phyloP scores from a whole-genome alignment of 73 alveolate genomes.

The Uronychia binucleata region DNA sequence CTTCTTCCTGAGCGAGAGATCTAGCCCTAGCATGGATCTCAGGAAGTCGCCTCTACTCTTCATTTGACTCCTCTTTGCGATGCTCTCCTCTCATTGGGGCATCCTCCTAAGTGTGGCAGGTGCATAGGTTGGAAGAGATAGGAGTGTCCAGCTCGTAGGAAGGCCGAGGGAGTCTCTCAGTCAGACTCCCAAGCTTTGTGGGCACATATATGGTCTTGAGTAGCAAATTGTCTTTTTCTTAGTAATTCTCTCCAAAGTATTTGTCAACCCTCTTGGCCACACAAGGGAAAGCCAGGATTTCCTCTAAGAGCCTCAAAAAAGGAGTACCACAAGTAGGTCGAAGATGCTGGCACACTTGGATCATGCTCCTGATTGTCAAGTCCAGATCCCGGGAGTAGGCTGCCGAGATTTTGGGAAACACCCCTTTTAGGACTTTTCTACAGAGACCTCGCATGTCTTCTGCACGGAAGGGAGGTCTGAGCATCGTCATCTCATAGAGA shows the following conservation, averaged over 20 bases:
- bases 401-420: slow-evolving; percentile 61
- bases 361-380: slow-evolving; percentile 46
- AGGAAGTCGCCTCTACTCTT: not conserved
- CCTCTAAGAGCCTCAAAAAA: not conserved
- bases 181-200: slow-evolving; percentile 30
- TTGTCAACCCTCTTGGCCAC: slow-evolving; percentile 11
- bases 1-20: not conserved
- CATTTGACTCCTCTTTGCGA: too few species aligned
- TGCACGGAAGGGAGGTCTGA: slow-evolving; percentile 84
- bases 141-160: slow-evolving; percentile 25
- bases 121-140: not conserved
- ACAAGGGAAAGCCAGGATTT: slow-evolving; percentile 55
- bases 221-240: not conserved
- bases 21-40: not conserved
- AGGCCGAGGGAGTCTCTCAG: slow-evolving; percentile 66
- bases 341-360: slow-evolving; percentile 65
- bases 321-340: slow-evolving; percentile 77
- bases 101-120: not conserved
- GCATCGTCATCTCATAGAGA: slow-evolving; percentile 76
- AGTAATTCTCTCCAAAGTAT: slow-evolving; percentile 1
- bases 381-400: slow-evolving; percentile 66
- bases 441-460: slow-evolving; percentile 79
- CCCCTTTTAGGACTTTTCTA: slow-evolving; percentile 48
- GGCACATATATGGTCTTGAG: slow-evolving; percentile 67
- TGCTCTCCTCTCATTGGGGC: too few species aligned